A percentile compares a stretch with the other conserved stretches of the same genome.
phyloP scores from a whole-genome alignment of 441 rosid species.

The Breynia disticha region DNA sequence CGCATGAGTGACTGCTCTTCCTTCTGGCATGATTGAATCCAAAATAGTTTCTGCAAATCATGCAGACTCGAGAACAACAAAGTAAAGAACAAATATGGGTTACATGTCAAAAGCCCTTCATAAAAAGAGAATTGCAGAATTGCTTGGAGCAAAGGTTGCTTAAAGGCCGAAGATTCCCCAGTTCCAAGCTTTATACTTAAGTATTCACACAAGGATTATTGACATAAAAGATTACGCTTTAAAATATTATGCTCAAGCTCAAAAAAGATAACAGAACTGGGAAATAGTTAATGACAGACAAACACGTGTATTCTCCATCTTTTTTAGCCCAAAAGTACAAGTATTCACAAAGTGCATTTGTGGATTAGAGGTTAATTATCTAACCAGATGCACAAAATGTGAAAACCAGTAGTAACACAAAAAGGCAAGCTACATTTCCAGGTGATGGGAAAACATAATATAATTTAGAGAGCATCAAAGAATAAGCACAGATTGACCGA shows the following conservation, averaged over 20 bases:
- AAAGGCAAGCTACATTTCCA: slow-evolving; percentile 11
- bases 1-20: slow-evolving; percentile 66
- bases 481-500: too few species aligned
- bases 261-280: slow-evolving; percentile 9
- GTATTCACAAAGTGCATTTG: slow-evolving; percentile 16
- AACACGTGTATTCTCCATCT: slow-evolving; percentile 6
- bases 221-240: slow-evolving; percentile 15
- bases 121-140: slow-evolving; percentile 34
- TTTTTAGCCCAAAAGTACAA: neutral
- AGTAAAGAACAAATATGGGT: slow-evolving; percentile 4
- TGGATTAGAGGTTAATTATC: neutral
- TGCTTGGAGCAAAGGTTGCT: slow-evolving; percentile 92
- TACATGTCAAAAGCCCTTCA: slow-evolving; percentile 3
- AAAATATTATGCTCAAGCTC: slow-evolving; percentile 12
- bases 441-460: neutral
- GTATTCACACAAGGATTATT: slow-evolving; percentile 20
- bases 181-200: slow-evolving; percentile 28
- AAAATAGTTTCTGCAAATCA: slow-evolving; percentile 5
- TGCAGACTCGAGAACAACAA: slow-evolving; percentile 5
- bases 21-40: slow-evolving; percentile 30
- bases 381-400: neutral
- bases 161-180: slow-evolving; percentile 70
- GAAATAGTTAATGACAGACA: neutral
- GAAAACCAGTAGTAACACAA: slow-evolving; percentile 5
- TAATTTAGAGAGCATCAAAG: neutral